Base-by-base conservation (phyloP, 2,329 filamentous ascomycete genomes). In the Penicillium sp. region DNA sequence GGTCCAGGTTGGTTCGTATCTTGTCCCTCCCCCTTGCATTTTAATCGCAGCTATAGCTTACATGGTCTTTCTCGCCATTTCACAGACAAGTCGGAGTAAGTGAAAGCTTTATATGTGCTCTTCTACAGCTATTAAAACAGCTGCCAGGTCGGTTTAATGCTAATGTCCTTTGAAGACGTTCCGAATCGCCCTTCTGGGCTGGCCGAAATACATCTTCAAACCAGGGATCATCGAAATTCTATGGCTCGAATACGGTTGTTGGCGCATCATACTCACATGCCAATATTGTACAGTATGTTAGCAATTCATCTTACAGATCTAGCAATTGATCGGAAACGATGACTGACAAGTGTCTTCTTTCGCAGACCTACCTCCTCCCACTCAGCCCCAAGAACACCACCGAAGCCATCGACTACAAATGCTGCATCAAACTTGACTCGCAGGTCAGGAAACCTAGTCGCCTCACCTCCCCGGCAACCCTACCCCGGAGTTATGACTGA, bases 211-310 rank as follows among this genome's bases (percentile, higher is more conserved):
- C 81, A 76, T 81, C 82, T 49, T 72, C 77, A 55, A 79, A 75
- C 59, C 83, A 74, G 78, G 84, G 76, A 76, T 79, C 72, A 76
- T 80, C 79, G 76, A 84, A 79, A 65, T 72, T 78, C 50, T 82
- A 84, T 71, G 87, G 89, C 66, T 78, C 86, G 50, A 85, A 81
- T 68, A 84, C 93, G 60, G 90, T 99, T 36, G 89, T 97, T 58
- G 94, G 94, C 65, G 94, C 94, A 55, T 89, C 92, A 45, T 99
- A 99, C 73, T 97, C 94, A 15, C 94, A 99, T 76, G 91, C 93
- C 29, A 92, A 97, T 77, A 91, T 96, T 71, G 82, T 97, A 67
- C 96, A 93, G 75, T 89, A 93, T 34, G 63, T 60, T 21, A 21
- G 23, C 27, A 39, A 39, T 38, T 5, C 29, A 34, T 34, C 91